Evolutionary conservation across 2,329 filamentous ascomycete species (phyloP), one percentile per base, ranked within the genome.

Genomic region (Fusarium longipes): DNA sequence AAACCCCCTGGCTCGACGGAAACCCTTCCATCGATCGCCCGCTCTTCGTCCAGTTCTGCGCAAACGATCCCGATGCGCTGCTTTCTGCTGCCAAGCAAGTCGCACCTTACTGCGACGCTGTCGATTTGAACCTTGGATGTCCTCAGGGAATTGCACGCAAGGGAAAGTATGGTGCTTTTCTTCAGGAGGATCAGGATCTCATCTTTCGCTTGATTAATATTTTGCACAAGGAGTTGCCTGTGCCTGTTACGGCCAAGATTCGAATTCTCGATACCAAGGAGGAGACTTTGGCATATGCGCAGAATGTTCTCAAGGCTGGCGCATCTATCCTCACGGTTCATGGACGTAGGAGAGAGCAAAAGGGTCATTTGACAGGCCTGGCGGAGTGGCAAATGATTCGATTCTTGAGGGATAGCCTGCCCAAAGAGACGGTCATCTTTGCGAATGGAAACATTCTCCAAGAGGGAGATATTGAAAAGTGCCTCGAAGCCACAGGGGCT

Each of bases 221-320:
- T n/a, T 82, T 98, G 43, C 92, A 97, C 75, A 85, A 86, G 38
- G 86, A 93, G 56, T 84, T 99, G 5, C 80, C 90, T 4, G 82
- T 99, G 0, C 96, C 96, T 0, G 89, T 99, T 15, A 98, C 96
- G 3, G 96, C 95, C 25, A 99, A 99, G 81, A 97, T 99, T 72
- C 87, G 96, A 10, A 89, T 98, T 20, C 84, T 97, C 6, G 95
- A 97, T 38, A 94, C 91, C 0, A 90, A 86, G 65, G 94, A 97
- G 80, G 89, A 90, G 76, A 97, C 94, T 1, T 81, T 99, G 66
- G 90, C 89, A 42, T 99, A 99, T 78, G 96, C 96, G 14, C 88
- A 89, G 73, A 97, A 93, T 79, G 91, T 98, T 2, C 80, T 99
- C 8, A 87, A 84, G 5, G 94, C 96, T 0, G 96, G 96, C 14